Evolutionary conservation across 2,329 filamentous ascomycete genomes (phyloP).

Genomic region (Cucurbitaria berberidis): DNA sequence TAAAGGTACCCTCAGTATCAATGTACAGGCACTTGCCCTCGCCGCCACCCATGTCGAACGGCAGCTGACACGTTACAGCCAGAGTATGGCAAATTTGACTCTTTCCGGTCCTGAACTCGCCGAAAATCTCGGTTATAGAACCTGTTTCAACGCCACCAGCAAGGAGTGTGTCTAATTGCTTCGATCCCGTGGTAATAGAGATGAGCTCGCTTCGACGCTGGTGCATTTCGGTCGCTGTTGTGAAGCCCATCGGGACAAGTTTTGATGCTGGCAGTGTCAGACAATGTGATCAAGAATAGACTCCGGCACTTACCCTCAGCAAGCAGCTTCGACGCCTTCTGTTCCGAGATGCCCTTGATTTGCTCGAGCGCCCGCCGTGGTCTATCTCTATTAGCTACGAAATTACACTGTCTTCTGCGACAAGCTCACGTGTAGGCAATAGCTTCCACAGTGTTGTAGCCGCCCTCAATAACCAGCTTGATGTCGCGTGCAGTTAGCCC

Average conservation of each 20-base stretch:
- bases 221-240: constrained; percentile 98
- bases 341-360: constrained; percentile 97
- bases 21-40: constrained; percentile 99
- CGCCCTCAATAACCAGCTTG: constrained; percentile 87
- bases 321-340: constrained; percentile 91
- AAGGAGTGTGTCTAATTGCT: constrained; percentile 92
- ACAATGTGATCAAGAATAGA: not conserved
- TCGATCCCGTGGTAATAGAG: constrained; percentile 96
- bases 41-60: constrained; percentile 98
- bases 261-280: constrained; percentile 72
- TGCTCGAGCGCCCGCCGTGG: constrained; percentile 81
- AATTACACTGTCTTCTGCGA: not conserved
- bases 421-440: constrained; percentile 83
- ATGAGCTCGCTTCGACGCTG: constrained; percentile 95
- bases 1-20: constrained; percentile 96
- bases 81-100: constrained; percentile 98
- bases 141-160: constrained; percentile 96
- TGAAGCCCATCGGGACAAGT: constrained; percentile 98
- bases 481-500: constrained; percentile 95
- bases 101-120: constrained; percentile 97
- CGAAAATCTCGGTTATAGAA: constrained; percentile 97
- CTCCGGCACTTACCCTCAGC: constrained; percentile 72
- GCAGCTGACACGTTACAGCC: constrained; percentile 96
- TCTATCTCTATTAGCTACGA: constrained; percentile 49
- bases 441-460: constrained; percentile 93